A percentile compares a stretch with the other conserved stretches of the same genome.
Evolutionary conservation across 2,329 filamentous ascomycete species (phyloP).

Genomic region (Pseudogymnoascus pannorum): DNA sequence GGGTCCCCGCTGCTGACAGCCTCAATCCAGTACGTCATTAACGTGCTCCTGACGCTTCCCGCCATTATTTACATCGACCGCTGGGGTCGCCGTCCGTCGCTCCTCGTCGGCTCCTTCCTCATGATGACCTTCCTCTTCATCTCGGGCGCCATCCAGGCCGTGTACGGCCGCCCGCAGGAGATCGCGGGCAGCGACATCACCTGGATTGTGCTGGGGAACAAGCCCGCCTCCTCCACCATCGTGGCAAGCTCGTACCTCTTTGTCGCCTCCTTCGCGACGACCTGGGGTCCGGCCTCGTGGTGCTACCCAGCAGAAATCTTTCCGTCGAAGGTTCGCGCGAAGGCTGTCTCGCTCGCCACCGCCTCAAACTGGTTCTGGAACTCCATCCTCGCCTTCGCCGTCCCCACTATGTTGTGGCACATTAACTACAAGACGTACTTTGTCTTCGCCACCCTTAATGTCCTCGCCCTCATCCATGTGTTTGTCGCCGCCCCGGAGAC

Average conservation of each 20-base stretch:
- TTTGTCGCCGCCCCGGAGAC: slow-evolving; percentile 58
- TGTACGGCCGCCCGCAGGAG: background rate
- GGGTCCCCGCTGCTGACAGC: slow-evolving; percentile 29
- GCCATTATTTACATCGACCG: slow-evolving; percentile 10
- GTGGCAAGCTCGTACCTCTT: slow-evolving; percentile 64
- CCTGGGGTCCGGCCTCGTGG: slow-evolving; percentile 39
- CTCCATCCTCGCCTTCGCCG: slow-evolving; percentile 50
- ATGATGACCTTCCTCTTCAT: slow-evolving; percentile 2
- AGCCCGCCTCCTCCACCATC: slow-evolving; percentile 51
- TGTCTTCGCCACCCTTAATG: slow-evolving; percentile 66
- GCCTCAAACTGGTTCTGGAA: slow-evolving; percentile 68
- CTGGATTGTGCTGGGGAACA: slow-evolving; percentile 45
- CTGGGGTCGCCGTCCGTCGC: background rate
- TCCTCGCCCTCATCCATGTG: slow-evolving; percentile 58
- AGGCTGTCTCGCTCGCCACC: slow-evolving; percentile 64
- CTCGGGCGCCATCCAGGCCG: slow-evolving; percentile 1
- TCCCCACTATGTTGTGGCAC: slow-evolving; percentile 38
- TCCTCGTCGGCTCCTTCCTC: slow-evolving; percentile 8
- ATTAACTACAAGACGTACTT: slow-evolving; percentile 60
- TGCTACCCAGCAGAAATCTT: slow-evolving; percentile 57
- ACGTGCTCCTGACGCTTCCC: slow-evolving; percentile 11
- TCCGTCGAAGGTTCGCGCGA: slow-evolving; percentile 58
- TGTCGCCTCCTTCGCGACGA: slow-evolving; percentile 56
- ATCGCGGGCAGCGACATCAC: slow-evolving; percentile 24
- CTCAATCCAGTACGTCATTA: slow-evolving; percentile 19